Percentiles rank a stretch among this genome's conserved stretches.
phyloP scores from a whole-genome alignment of 225 moss, liverwort and hornwort species.

The Anthoceros angustus region DNA sequence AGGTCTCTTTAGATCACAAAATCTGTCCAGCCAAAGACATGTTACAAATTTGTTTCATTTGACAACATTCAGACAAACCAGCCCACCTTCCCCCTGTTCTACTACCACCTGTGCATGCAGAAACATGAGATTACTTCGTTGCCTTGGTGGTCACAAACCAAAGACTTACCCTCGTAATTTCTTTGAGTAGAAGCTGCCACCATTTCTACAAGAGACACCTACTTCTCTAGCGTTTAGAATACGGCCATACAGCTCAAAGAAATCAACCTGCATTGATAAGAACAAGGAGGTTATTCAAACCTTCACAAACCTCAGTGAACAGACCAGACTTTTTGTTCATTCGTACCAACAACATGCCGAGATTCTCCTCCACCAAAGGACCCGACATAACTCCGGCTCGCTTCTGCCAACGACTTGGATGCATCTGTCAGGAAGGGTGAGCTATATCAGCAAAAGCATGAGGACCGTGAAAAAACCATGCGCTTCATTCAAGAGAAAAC shows the following conservation, averaged over 20 bases:
- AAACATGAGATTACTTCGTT: neutral
- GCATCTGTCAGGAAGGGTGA: slow-evolving; percentile 47
- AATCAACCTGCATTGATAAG: slow-evolving; percentile 51
- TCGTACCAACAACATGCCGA: slow-evolving; percentile 83
- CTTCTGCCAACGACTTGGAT: slow-evolving; percentile 63
- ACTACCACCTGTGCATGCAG: neutral
- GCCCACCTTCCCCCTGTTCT: too few species aligned
- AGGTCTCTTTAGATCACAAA: slow-evolving; percentile 26
- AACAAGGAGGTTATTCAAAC: neutral
- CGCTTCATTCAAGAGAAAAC: neutral
- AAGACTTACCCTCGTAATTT: slow-evolving; percentile 52
- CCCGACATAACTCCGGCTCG: slow-evolving; percentile 30
- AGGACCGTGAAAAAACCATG: neutral
- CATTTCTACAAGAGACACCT: slow-evolving; percentile 78
- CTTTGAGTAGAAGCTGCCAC: slow-evolving; percentile 73
- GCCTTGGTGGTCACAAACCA: neutral
- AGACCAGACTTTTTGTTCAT: neutral
- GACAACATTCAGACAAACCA: too few species aligned
- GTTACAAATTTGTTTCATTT: neutral
- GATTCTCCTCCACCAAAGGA: slow-evolving; percentile 65
- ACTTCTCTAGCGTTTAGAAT: slow-evolving; percentile 78
- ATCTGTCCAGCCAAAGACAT: slow-evolving; percentile 15
- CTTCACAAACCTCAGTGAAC: neutral
- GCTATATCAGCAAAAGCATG: too few species aligned
- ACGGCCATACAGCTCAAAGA: slow-evolving; percentile 88